Evolutionary conservation across 441 rosid genomes (phyloP).

Genomic region (Pelargonium fulgidum): DNA sequence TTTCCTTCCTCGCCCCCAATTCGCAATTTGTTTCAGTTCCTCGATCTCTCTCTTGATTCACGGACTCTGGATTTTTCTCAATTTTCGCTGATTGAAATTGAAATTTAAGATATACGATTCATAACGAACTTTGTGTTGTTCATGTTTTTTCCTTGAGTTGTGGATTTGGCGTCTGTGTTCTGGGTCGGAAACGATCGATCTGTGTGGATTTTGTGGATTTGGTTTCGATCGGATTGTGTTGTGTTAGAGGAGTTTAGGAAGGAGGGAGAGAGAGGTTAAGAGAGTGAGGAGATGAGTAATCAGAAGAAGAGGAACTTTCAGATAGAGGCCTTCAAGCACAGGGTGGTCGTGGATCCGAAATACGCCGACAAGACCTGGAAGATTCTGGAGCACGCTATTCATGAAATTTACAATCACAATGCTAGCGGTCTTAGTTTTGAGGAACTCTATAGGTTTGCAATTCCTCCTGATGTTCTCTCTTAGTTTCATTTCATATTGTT

Average conservation of each 20-base stretch:
- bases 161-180: background rate
- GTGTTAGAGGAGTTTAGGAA: too few species aligned
- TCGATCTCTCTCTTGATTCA: background rate
- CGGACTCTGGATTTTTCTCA: background rate
- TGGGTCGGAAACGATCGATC: background rate
- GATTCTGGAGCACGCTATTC: slow-evolving; percentile 89
- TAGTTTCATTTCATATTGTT: background rate
- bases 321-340: slow-evolving; percentile 93
- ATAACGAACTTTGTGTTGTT: background rate
- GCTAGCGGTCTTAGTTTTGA: slow-evolving; percentile 95
- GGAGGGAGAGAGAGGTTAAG: background rate
- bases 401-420: slow-evolving; percentile 92
- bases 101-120: background rate
- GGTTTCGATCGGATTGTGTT: background rate
- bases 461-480: background rate
- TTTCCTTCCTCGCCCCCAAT: background rate
- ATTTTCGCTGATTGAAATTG: background rate
- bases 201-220: background rate
- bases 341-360: slow-evolving; percentile 90
- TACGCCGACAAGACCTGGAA: slow-evolving; percentile 94
- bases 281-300: slow-evolving; percentile 46
- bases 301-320: slow-evolving; percentile 88
- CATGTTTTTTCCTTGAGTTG: background rate
- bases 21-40: background rate
- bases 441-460: slow-evolving; percentile 64